These are phyloP conservation scores for Penicillium robsamsonii DNA, from an alignment of 495 filamentous ascomycete species.

Conservation along the genomic window DNA sequence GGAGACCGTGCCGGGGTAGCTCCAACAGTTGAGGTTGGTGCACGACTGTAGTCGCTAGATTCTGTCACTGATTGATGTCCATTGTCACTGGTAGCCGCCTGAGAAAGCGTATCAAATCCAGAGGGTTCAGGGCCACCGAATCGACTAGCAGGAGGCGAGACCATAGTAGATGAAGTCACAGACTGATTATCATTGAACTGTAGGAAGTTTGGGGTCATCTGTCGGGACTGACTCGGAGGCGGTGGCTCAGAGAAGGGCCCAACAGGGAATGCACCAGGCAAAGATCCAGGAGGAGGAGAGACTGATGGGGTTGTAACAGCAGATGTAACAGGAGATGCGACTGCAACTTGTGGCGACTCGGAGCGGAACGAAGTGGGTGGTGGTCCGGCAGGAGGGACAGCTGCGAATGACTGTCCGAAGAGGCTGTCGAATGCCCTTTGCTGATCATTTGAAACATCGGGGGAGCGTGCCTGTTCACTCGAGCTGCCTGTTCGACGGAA, in stretches of 20 bases:
- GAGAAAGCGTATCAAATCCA: slow-evolving; percentile 59
- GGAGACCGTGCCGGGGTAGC: slow-evolving; percentile 31
- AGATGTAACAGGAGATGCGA: slow-evolving; percentile 43
- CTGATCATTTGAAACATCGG: slow-evolving; percentile 42
- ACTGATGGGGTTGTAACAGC: slow-evolving; percentile 57
- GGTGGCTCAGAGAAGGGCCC: slow-evolving; percentile 46
- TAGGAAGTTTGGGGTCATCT: slow-evolving; percentile 69
- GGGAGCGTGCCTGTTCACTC: slow-evolving; percentile 55
- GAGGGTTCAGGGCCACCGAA: slow-evolving; percentile 54
- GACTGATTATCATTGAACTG: slow-evolving; percentile 67
- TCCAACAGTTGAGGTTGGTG: slow-evolving; percentile 20
- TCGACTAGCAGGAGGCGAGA: slow-evolving; percentile 75
- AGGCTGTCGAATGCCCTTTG: slow-evolving; percentile 84
- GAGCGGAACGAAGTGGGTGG: slow-evolving; percentile 67
- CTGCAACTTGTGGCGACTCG: slow-evolving; percentile 44
- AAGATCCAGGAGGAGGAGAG: slow-evolving; percentile 52
- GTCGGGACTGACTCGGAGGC: slow-evolving; percentile 63
- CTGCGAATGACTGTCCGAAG: slow-evolving; percentile 72
- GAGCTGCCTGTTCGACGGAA: slow-evolving; percentile 70
- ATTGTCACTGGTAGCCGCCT: slow-evolving; percentile 36
- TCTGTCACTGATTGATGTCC: slow-evolving; percentile 19
- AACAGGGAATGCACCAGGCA: slow-evolving; percentile 39
- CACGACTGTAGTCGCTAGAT: slow-evolving; percentile 29
- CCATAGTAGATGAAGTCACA: slow-evolving; percentile 72
- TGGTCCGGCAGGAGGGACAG: slow-evolving; percentile 44